Percentiles rank a stretch among this genome's conserved stretches.
Conservation (phyloP, 257 asterid genomes). For the Plectranthus barbatus region DNA sequence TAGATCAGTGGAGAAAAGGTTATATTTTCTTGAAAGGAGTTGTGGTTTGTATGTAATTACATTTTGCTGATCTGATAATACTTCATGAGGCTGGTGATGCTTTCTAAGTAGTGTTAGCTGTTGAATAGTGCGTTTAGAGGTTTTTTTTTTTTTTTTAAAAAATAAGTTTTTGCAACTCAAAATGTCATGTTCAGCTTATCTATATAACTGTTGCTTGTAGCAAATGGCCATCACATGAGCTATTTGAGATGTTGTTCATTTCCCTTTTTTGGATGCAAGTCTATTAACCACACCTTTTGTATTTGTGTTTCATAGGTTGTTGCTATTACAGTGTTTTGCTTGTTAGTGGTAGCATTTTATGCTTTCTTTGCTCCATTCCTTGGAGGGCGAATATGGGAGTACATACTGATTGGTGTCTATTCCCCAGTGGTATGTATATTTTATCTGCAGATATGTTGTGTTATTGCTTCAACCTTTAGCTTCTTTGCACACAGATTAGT, state of each 20-base stretch:
- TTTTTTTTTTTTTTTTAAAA: neutral
- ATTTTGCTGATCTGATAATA: neutral
- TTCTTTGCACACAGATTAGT: neutral
- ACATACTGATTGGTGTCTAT: conserved; percentile 55
- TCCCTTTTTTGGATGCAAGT: neutral
- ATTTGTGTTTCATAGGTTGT: conserved; percentile 49
- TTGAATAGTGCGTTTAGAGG: neutral
- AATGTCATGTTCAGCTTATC: too few relatives aligned
- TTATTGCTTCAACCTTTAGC: conserved; percentile 2
- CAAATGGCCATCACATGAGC: neutral
- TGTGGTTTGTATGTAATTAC: neutral
- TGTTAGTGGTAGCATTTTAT: conserved; percentile 85
- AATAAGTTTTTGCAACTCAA: too few relatives aligned
- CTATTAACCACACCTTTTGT: neutral
- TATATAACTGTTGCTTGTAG: neutral
- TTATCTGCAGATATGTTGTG: too few relatives aligned
- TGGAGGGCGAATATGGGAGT: conserved; percentile 87
- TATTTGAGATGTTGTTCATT: neutral
- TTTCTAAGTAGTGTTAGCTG: neutral
- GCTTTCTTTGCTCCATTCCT: conserved; percentile 96
- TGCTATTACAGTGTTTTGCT: conserved; percentile 86
- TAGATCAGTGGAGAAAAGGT: too few relatives aligned
- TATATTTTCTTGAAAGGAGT: neutral
- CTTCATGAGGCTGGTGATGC: neutral
- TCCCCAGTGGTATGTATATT: conserved; percentile 84